Evolutionary conservation across 371 early-diverging fungal genomes (phyloP).

Genomic region (Apophysomyces sp.): DNA sequence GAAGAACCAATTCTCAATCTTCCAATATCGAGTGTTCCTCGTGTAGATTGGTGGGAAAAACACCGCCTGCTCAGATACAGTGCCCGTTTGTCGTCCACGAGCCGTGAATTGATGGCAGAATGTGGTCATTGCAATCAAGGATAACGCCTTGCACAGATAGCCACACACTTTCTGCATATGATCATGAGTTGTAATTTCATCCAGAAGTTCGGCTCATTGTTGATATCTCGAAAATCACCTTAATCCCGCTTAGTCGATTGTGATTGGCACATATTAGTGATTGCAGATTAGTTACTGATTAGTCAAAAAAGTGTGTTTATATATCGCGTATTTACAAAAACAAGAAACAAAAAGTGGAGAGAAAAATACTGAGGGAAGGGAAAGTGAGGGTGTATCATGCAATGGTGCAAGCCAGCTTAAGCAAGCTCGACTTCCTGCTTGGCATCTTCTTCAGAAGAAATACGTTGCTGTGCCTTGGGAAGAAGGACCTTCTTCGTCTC

Average conservation of each 20-base stretch:
- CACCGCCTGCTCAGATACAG: no score
- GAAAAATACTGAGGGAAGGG: background rate
- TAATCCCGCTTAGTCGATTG: background rate
- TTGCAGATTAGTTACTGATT: background rate
- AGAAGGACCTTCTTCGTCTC: conserved; percentile 26
- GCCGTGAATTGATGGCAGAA: no score
- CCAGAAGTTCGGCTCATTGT: no score
- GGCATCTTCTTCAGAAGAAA: conserved; percentile 23
- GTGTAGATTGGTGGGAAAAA: no score
- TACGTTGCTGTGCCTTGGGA: conserved; percentile 32
- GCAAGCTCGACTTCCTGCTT: background rate
- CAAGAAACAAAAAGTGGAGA: background rate
- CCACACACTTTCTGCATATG: no score
- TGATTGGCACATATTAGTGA: background rate
- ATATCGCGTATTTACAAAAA: no score
- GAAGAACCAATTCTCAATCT: no score
- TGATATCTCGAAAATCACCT: background rate
- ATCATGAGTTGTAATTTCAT: no score
- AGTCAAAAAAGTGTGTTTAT: background rate
- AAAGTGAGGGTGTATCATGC: background rate
- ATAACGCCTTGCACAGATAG: no score
- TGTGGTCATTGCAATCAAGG: no score
- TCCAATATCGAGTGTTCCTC: no score
- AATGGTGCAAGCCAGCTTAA: background rate
- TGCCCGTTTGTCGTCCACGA: no score